These are phyloP conservation scores for Capsicum rhomboideum DNA, from an alignment of 257 asterid species.

Conservation along the genomic window DNA sequence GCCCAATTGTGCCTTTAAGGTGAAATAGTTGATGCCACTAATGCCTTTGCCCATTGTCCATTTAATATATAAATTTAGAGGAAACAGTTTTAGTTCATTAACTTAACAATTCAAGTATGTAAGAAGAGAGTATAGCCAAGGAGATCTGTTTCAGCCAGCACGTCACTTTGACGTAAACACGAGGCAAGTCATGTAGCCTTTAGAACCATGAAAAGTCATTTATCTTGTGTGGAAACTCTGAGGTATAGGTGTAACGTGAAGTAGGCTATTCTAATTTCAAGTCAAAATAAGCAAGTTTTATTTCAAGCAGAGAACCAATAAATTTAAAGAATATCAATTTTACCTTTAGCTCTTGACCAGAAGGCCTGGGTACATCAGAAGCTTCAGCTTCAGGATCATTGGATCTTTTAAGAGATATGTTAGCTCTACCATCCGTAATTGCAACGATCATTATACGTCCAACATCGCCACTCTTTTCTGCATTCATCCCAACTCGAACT, in stretches of 20 bases:
- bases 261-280: neutral
- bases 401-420: constrained; percentile 87
- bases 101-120: no score
- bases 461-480: constrained; percentile 97
- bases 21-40: neutral
- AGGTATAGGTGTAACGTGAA: neutral
- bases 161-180: neutral
- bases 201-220: neutral
- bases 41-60: neutral
- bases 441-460: constrained; percentile 97
- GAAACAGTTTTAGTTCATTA: no score
- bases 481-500: constrained; percentile 94
- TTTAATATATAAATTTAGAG: neutral
- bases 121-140: no score
- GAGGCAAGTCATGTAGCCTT: neutral
- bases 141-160: neutral
- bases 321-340: neutral
- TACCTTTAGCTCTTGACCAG: constrained; percentile 85
- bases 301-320: neutral
- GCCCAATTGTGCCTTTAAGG: neutral
- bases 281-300: neutral
- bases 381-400: constrained; percentile 70
- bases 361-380: constrained; percentile 71
- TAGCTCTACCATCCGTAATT: constrained; percentile 95
- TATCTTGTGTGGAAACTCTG: neutral